phyloP scores from a whole-genome alignment of 139 green algal species.

The Micractinium conductrix region DNA sequence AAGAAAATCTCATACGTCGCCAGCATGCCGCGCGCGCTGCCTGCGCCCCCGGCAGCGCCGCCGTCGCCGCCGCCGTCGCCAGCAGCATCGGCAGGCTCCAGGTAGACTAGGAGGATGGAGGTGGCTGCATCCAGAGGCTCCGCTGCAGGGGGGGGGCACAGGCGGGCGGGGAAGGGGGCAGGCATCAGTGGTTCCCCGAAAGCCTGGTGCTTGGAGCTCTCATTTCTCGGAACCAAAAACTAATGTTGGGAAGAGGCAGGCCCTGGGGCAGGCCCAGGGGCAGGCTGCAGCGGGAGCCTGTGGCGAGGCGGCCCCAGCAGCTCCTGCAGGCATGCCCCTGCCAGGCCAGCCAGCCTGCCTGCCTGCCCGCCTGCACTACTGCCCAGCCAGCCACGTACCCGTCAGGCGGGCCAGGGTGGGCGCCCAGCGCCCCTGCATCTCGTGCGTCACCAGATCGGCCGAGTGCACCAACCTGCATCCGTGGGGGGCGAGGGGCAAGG shows the following conservation, averaged over 20 bases:
- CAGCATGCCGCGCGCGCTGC: slow-evolving; percentile 8
- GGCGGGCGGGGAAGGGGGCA: neutral
- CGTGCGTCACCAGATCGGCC: slow-evolving; percentile 12
- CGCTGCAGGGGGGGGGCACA: neutral
- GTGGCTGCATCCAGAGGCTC: slow-evolving; percentile 39
- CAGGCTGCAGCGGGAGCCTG: neutral
- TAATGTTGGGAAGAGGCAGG: neutral
- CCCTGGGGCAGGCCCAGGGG: no score
- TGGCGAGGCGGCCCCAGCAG: neutral
- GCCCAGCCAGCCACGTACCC: no score
- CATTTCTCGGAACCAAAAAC: no score
- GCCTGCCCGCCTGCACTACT: no score
- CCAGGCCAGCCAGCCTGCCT: no score
- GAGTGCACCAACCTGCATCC: slow-evolving; percentile 18
- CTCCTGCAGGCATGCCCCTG: no score
- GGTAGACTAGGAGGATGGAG: slow-evolving; percentile 42
- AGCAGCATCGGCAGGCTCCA: neutral
- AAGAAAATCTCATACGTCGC: slow-evolving; percentile 27
- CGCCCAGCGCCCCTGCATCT: neutral
- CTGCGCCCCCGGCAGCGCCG: neutral
- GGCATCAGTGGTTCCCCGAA: no score
- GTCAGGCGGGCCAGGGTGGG: slow-evolving; percentile 14
- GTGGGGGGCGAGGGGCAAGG: neutral
- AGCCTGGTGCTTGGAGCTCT: no score
- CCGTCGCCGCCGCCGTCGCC: neutral